Percentiles rank a stretch among this genome's conserved stretches.
phyloP scores from a whole-genome alignment of 768 basidiomycete species.

The Crassisporium funariophilum region DNA sequence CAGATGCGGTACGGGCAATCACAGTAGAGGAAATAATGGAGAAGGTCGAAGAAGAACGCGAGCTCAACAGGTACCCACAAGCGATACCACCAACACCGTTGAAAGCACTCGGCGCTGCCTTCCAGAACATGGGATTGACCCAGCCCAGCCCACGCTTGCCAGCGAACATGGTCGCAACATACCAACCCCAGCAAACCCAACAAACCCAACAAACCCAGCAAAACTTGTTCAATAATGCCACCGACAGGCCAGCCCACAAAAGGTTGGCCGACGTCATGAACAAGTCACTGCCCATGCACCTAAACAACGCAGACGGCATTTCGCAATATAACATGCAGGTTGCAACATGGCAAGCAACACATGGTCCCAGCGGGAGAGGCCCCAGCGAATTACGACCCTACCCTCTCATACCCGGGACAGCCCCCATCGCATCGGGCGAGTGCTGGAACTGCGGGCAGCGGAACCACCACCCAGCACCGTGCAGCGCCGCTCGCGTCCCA shows the following conservation, averaged over 20 bases:
- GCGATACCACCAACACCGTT: background rate
- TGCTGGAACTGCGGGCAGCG: constrained; percentile 24
- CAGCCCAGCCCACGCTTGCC: background rate
- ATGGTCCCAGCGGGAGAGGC: background rate
- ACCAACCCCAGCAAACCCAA: background rate
- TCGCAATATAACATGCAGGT: constrained; percentile 14
- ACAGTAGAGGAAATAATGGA: background rate
- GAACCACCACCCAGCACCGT: constrained; percentile 9
- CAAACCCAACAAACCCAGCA: background rate
- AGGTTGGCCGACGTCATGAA: constrained; percentile 3
- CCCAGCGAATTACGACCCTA: constrained; percentile 17
- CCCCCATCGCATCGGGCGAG: constrained; percentile 15
- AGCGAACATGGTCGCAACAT: too few species aligned
- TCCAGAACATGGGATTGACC: background rate
- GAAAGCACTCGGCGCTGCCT: background rate
- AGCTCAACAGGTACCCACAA: background rate
- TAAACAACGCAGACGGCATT: constrained; percentile 16
- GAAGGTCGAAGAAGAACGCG: background rate
- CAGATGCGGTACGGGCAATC: background rate
- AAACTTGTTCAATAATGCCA: background rate
- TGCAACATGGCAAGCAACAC: constrained; percentile 3
- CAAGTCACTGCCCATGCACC: constrained; percentile 8
- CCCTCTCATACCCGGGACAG: constrained; percentile 25
- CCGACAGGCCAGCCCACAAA: background rate
- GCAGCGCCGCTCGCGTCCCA: constrained; percentile 9